Base-by-base conservation (phyloP, 257 asterid species). In the Petrea volubilis region DNA sequence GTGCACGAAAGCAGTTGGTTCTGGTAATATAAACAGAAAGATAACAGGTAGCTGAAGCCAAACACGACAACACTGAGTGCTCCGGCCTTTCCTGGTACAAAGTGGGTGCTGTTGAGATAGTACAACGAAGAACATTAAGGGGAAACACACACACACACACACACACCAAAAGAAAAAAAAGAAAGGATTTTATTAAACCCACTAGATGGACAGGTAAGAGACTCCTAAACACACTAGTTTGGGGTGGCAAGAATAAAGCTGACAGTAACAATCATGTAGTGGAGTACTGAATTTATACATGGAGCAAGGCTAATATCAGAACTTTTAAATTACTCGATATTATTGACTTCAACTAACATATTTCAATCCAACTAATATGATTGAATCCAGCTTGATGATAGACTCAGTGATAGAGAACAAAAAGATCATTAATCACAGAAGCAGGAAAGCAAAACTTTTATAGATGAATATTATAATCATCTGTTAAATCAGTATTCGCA, bases 1-100 rank as follows among this genome's bases (percentile, higher is more conserved):
- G 46, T 33, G 46, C 28, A 51, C 25, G 41, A 67, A 34, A 59
- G 43, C 60, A 64, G 74, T 51, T 72, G 62, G 74, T 60, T 65
- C 77, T 11, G 29, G 27, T 29, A 46, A 33, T 10, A 62, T 12
- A 62, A 55, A 31, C 40, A 28, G 15, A 43, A 43, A 44, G 55
- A 44, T 25, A 31, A 7, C 34, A 20, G 59, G 11, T 40, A 49
- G 41, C 25, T 44, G 60, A 52, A 60, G 49, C 14, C 41, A 29
- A 34, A 62, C 24, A 62, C n/a, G 31, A 33, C 13, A 41, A 41
- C 64, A 17, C 20, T 15, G 17, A 38, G 24, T 18, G 64, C 17
- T 14, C 33, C 17, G 28, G 62, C 27, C 25, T 43, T 55, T 43
- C 59, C 49, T 68, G 47, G 72, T 69, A 62, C 67, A 61, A 69